A percentile compares a stretch with the other conserved stretches of the same genome.
These are phyloP conservation scores for Cutaneotrichosporon mucoides DNA, from an alignment of 1,284 basidiomycete genomes.

Conservation along the genomic window DNA sequence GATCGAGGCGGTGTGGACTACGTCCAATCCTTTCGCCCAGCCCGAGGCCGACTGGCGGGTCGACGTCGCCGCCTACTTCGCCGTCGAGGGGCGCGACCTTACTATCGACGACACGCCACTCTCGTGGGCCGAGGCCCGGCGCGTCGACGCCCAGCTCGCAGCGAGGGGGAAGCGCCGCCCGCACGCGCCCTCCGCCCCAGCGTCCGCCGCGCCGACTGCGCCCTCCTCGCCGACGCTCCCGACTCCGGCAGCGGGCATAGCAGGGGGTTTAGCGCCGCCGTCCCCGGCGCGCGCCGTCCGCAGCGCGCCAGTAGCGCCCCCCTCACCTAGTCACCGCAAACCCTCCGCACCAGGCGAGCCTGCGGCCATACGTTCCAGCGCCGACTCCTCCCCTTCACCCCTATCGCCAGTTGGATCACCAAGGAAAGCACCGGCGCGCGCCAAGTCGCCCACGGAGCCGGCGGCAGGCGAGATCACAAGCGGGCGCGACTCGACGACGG, in stretches of 20 bases:
- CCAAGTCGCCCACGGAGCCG: too few relatives aligned
- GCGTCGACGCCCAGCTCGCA: slow-evolving; percentile 7
- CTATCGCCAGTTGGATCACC: too few relatives aligned
- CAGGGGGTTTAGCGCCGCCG: too few relatives aligned
- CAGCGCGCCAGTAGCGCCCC: neutral
- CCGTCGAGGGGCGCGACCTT: slow-evolving; percentile 64
- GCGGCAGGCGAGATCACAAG: neutral
- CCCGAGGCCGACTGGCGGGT: slow-evolving; percentile 69
- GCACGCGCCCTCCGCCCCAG: neutral
- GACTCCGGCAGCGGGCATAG: too few relatives aligned
- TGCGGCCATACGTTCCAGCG: too few relatives aligned
- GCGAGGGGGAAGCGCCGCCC: neutral
- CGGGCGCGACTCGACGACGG: neutral
- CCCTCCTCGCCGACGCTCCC: neutral
- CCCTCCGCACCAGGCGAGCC: neutral
- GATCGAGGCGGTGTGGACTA: slow-evolving; percentile 70
- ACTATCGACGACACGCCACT: slow-evolving; percentile 69
- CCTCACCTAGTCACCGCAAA: neutral
- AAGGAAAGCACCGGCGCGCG: too few relatives aligned
- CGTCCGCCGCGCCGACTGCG: neutral
- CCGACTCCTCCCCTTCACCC: neutral
- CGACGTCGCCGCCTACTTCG: slow-evolving; percentile 77
- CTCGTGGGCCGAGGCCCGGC: slow-evolving; percentile 63
- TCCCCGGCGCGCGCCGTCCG: neutral
- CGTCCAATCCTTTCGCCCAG: slow-evolving; percentile 69